Percentiles rank a stretch among this genome's conserved stretches.
Conservation (phyloP, 495 filamentous ascomycete species). For the Penicillium samsonianum region DNA sequence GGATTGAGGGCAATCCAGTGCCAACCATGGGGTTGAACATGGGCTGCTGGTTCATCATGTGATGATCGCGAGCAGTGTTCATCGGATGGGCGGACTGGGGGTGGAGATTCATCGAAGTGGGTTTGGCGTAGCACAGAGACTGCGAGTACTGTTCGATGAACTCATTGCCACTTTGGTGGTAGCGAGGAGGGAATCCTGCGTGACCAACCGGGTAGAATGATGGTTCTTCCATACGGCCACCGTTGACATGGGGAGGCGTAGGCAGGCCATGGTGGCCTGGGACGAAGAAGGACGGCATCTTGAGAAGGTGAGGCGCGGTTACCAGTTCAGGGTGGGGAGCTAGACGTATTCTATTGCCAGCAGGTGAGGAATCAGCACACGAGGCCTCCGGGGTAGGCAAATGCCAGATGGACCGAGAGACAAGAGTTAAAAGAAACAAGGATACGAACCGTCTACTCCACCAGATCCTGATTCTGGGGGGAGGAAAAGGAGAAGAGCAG, state of each 20-base stretch:
- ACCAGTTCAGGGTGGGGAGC: conserved; percentile 45
- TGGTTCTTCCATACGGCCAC: conserved; percentile 46
- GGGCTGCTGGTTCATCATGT: conserved; percentile 35
- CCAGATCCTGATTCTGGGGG: conserved; percentile 45
- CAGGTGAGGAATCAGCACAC: conserved; percentile 20
- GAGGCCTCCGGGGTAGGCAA: conserved; percentile 5
- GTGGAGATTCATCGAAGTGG: conserved; percentile 43
- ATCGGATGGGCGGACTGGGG: conserved; percentile 33
- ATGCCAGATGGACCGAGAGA: conserved; percentile 13
- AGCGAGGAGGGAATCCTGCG: conserved; percentile 47
- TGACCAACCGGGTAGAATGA: conserved; percentile 45
- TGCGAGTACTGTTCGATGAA: conserved; percentile 56
- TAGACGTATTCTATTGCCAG: conserved; percentile 36
- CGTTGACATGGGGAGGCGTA: conserved; percentile 48
- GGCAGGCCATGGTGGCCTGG: conserved; percentile 46
- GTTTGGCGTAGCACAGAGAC: conserved; percentile 44
- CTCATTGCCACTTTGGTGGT: conserved; percentile 49
- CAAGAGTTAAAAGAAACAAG: conserved; percentile 17
- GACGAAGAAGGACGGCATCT: conserved; percentile 51
- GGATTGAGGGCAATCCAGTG: conserved; percentile 42
- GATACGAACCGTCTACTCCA: conserved; percentile 52
- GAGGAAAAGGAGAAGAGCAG: conserved; percentile 31
- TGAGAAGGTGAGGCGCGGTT: conserved; percentile 19
- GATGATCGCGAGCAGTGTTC: conserved; percentile 38
- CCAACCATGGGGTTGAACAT: conserved; percentile 43